Evolutionary conservation across 495 filamentous ascomycete species (phyloP).

Genomic region (Aspergillus sclerotiicarbonarius): DNA sequence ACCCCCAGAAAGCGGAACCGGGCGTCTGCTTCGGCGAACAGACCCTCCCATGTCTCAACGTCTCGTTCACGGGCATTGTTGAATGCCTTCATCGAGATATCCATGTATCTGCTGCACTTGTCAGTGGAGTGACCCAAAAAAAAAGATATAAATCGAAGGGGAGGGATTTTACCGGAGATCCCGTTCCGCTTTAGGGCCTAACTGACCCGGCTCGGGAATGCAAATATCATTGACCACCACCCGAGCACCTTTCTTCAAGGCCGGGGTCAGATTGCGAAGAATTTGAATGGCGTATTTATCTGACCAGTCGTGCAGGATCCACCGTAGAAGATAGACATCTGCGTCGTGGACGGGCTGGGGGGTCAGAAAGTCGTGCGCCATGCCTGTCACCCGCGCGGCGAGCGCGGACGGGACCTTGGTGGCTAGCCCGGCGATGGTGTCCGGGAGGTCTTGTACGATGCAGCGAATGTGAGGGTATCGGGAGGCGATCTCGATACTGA

Average conservation of each 20-base stretch:
- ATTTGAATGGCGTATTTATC: not conserved
- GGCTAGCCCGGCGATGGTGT: not conserved
- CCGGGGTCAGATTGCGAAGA: not conserved
- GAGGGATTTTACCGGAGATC: not conserved
- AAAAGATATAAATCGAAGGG: no score
- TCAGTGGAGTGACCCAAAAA: no score
- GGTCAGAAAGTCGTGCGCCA: slow-evolving; percentile 2
- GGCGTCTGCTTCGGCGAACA: not conserved
- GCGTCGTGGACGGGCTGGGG: not conserved
- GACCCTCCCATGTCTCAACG: not conserved
- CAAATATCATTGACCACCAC: slow-evolving; percentile 3
- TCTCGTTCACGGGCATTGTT: not conserved
- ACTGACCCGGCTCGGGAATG: not conserved
- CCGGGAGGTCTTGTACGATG: not conserved
- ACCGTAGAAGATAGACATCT: not conserved
- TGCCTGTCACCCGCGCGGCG: not conserved
- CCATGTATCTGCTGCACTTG: not conserved
- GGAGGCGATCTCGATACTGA: not conserved
- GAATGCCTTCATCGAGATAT: not conserved
- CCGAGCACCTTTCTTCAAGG: not conserved
- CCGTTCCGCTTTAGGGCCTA: not conserved
- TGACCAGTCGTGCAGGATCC: not conserved
- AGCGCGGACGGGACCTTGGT: not conserved
- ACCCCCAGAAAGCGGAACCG: not conserved
- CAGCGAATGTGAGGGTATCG: not conserved